These are phyloP conservation scores for Phytophthora kernoviae DNA, from an alignment of 352 stramenopile genomes.

Conservation along the genomic window DNA sequence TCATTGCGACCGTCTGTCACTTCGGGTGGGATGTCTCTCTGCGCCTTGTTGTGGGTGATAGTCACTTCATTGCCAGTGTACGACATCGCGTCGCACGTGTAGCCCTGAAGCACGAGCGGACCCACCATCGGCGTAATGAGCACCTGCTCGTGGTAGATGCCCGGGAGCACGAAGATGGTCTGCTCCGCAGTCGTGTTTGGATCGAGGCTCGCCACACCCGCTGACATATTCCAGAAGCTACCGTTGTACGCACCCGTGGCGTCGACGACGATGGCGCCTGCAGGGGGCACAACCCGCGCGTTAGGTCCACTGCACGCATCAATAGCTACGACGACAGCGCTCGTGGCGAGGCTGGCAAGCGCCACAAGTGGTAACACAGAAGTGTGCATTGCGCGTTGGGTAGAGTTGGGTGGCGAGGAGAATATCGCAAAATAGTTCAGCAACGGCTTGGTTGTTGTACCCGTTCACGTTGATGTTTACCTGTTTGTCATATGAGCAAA, in stretches of 20 bases:
- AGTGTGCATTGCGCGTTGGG: constrained; percentile 13
- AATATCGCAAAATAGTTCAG: background rate
- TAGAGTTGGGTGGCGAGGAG: background rate
- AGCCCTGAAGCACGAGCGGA: constrained; percentile 26
- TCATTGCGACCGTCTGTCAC: constrained; percentile 25
- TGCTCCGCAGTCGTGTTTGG: constrained; percentile 26
- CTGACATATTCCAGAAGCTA: constrained; percentile 24
- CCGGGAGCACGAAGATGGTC: constrained; percentile 26
- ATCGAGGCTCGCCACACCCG: constrained; percentile 16
- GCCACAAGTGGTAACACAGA: constrained; percentile 21
- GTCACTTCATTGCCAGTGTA: constrained; percentile 27
- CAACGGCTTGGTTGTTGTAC: too few relatives aligned
- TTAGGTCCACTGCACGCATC: constrained; percentile 18
- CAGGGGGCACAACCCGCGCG: constrained; percentile 14
- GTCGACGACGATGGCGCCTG: constrained; percentile 25
- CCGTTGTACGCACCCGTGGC: constrained; percentile 27
- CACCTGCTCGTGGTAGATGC: constrained; percentile 31
- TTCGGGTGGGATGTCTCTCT: constrained; percentile 30
- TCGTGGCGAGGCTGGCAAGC: constrained; percentile 13
- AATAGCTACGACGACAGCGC: constrained; percentile 2
- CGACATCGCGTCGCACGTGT: constrained; percentile 25
- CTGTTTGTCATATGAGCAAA: too few relatives aligned
- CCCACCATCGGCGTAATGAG: constrained; percentile 17
- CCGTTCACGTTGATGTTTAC: too few relatives aligned
- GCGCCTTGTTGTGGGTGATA: constrained; percentile 30